Conservation (phyloP, 306 rosid species). For the Trifolium dubium region DNA sequence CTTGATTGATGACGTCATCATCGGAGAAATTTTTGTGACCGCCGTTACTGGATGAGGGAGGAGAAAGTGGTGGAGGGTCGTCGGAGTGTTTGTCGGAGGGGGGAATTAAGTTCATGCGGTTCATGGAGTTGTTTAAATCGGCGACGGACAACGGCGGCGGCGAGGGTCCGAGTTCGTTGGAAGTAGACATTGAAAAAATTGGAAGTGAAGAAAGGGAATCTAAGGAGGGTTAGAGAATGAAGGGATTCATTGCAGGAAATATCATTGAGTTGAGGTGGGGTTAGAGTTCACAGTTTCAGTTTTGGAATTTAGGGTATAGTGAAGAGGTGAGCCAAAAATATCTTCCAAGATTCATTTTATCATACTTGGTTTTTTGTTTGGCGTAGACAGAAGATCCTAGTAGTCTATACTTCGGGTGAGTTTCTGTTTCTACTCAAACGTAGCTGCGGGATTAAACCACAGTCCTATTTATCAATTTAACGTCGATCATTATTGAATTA, state of each 20-base stretch:
- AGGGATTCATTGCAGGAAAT: slow-evolving; percentile 29
- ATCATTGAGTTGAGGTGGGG: background rate
- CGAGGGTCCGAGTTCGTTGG: slow-evolving; percentile 77
- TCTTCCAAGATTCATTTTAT: too few relatives aligned
- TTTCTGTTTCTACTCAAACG: too few relatives aligned
- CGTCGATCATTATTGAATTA: too few relatives aligned
- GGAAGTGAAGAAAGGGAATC: slow-evolving; percentile 6
- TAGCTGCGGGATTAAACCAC: too few relatives aligned
- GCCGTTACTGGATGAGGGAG: slow-evolving; percentile 38
- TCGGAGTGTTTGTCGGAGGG: slow-evolving; percentile 56
- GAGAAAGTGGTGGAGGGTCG: slow-evolving; percentile 17
- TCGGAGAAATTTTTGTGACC: slow-evolving; percentile 51
- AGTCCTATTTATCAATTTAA: too few relatives aligned
- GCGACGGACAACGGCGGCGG: slow-evolving; percentile 69
- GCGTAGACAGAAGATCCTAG: too few relatives aligned
- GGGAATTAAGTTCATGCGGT: slow-evolving; percentile 67
- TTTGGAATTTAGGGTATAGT: background rate
- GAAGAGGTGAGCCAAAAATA: background rate
- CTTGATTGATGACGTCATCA: slow-evolving; percentile 68
- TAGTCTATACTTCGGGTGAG: too few relatives aligned
- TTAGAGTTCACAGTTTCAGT: background rate
- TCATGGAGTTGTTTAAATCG: slow-evolving; percentile 80
- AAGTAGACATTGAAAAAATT: slow-evolving; percentile 70
- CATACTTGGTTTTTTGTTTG: too few relatives aligned
- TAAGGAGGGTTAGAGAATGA: slow-evolving; percentile 42